Evolutionary conservation across 495 filamentous ascomycete genomes (phyloP).

Genomic region (Penicillium steckii): DNA sequence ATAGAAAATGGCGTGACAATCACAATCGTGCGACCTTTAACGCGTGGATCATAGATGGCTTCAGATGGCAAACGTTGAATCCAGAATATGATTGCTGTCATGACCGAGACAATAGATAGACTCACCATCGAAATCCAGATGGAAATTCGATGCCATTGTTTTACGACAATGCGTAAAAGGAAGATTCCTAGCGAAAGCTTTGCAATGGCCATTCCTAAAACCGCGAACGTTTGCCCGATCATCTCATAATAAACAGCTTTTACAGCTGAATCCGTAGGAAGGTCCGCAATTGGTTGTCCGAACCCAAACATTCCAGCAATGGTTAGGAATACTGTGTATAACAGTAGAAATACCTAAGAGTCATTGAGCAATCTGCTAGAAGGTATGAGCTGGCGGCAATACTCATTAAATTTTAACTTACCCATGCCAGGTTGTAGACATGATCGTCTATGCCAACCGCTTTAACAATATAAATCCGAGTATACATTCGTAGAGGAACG

Average conservation of each 20-base stretch:
- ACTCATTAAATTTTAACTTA: slow-evolving; percentile 2
- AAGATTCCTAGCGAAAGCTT: slow-evolving; percentile 23
- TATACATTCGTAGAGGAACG: slow-evolving; percentile 18
- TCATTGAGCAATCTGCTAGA: background rate
- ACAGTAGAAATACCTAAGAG: slow-evolving; percentile 14
- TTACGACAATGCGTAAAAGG: slow-evolving; percentile 20
- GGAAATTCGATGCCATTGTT: slow-evolving; percentile 21
- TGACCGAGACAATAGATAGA: slow-evolving; percentile 10
- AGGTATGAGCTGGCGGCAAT: too few relatives aligned
- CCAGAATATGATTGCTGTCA: slow-evolving; percentile 19
- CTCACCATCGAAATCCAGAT: slow-evolving; percentile 21
- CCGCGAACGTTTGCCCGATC: slow-evolving; percentile 22
- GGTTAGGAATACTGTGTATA: slow-evolving; percentile 19
- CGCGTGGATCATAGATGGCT: slow-evolving; percentile 19
- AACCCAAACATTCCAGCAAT: slow-evolving; percentile 17
- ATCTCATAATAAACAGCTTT: slow-evolving; percentile 19
- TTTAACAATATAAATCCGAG: slow-evolving; percentile 12
- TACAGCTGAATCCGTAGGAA: slow-evolving; percentile 14
- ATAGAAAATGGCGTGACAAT: slow-evolving; percentile 15
- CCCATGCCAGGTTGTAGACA: slow-evolving; percentile 18
- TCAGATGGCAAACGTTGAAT: slow-evolving; percentile 11
- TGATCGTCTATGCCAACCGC: slow-evolving; percentile 18
- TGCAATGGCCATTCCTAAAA: slow-evolving; percentile 23
- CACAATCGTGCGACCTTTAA: slow-evolving; percentile 13
- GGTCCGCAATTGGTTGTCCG: slow-evolving; percentile 12